phyloP scores from a whole-genome alignment of 108 stramenopile species.

The Stephanodiscus triporus region DNA sequence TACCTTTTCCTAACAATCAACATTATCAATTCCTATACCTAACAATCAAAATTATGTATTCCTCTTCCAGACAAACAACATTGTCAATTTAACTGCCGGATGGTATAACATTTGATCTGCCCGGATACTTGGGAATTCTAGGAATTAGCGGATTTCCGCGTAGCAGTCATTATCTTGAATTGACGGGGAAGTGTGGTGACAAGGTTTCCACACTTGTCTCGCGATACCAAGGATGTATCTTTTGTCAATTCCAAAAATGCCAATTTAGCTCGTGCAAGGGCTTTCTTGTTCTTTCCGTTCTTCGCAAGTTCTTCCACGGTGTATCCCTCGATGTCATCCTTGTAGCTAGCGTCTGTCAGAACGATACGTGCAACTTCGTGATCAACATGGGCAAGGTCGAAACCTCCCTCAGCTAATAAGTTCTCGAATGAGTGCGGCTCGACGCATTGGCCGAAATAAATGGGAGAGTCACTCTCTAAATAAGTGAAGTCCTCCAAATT shows the following conservation, averaged over 20 bases:
- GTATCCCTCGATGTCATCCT: constrained; percentile 18
- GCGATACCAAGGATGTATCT: constrained; percentile 37
- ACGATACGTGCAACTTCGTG: constrained; percentile 42
- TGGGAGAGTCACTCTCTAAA: background rate
- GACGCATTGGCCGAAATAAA: constrained; percentile 22
- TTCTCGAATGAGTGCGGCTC: constrained; percentile 34
- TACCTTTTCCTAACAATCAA: background rate
- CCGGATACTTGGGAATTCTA: constrained; percentile 13
- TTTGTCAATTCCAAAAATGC: constrained; percentile 33
- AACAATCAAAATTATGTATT: background rate
- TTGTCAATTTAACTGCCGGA: background rate
- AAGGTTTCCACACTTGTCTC: constrained; percentile 37
- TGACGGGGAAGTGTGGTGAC: constrained; percentile 36
- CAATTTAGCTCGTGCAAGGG: constrained; percentile 17
- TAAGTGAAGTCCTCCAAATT: constrained; percentile 31
- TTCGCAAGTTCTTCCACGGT: constrained; percentile 42
- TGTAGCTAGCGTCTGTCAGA: constrained; percentile 27
- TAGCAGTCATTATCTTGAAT: constrained; percentile 42
- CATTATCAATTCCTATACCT: background rate
- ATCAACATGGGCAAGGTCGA: constrained; percentile 35
- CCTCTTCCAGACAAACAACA: background rate
- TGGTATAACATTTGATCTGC: too few relatives aligned
- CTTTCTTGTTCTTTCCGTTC: constrained; percentile 34
- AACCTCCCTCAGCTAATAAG: constrained; percentile 19
- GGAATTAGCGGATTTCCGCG: constrained; percentile 21